A percentile compares a stretch with the other conserved stretches of the same genome.
Conservation (phyloP, 495 filamentous ascomycete species). For the Hypoxylon perforatum region DNA sequence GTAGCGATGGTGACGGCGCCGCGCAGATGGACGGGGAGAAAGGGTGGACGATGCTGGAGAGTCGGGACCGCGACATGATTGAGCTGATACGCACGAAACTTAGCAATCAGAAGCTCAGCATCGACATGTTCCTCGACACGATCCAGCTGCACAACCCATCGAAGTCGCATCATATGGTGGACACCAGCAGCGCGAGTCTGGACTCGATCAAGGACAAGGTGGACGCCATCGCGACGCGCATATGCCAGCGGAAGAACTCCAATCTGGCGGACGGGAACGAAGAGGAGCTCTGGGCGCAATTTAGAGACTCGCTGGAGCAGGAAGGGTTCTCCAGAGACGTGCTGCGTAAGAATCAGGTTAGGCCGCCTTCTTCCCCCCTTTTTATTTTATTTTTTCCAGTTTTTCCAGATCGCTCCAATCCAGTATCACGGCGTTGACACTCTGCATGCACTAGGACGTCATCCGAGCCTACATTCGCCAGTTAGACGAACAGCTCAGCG, state of each 20-base stretch:
- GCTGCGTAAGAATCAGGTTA: conserved; percentile 62
- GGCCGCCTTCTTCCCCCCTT: conserved; percentile 4
- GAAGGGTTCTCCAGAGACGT: conserved; percentile 64
- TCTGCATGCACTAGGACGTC: conserved; percentile 56
- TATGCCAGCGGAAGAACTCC: conserved; percentile 53
- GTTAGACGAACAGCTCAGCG: conserved; percentile 54
- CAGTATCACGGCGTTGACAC: conserved; percentile 32
- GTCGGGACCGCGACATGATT: conserved; percentile 48
- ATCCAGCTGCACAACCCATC: conserved; percentile 56
- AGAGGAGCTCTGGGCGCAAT: conserved; percentile 64
- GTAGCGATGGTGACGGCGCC: conserved; percentile 20
- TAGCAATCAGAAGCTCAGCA: conserved; percentile 52
- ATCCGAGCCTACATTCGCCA: conserved; percentile 66
- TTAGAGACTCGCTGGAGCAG: conserved; percentile 61
- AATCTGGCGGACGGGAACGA: conserved; percentile 54
- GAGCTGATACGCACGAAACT: conserved; percentile 51
- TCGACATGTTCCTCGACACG: conserved; percentile 60
- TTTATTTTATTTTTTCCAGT: no score
- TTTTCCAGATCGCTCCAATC: conserved; percentile 22
- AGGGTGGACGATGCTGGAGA: conserved; percentile 45
- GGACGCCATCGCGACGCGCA: conserved; percentile 59
- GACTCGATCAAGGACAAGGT: conserved; percentile 62
- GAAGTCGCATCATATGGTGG: conserved; percentile 44
- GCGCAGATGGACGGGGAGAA: conserved; percentile 41
- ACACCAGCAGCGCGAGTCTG: conserved; percentile 43